Evolutionary conservation across 257 asterid species (phyloP), one percentile per base, ranked within the genome.

Genomic region (Knoxia roxburghii): DNA sequence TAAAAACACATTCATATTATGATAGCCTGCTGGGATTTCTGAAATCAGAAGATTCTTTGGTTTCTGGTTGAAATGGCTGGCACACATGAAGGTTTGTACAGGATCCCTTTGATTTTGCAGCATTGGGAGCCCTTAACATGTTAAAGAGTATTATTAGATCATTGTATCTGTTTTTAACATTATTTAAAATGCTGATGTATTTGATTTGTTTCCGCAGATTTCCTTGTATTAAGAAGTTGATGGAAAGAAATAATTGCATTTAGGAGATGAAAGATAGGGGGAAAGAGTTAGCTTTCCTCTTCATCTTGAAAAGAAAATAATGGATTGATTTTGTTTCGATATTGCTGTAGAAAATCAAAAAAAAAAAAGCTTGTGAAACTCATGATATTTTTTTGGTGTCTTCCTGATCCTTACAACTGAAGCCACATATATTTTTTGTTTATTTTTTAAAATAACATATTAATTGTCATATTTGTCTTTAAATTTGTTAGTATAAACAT

Each of bases 1-100:
- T 63, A 70, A 23, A 70, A 30, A 21, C 55, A 30, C 53, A 72
- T 66, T 70, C 59, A 41, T 35, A 30, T 65, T 65, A n/a, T n/a
- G n/a, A n/a, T n/a, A 51, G 61, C 23, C 70, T 51, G 61, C 26
- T 30, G 21, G 50, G 59, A 62, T 11, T 7, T 40, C 15, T 10
- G 51, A 41, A 46, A 12, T 14, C 32, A 45, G 27, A 8, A 45
- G 5, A 43, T 6, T 14, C 0, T 24, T 29, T 37, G 26, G 63
- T 57, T 18, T 46, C 14, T 21, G 26, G n/a, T 3, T 20, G 56
- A 11, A 46, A 46, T 30, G 20, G 27, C 24, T 33, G 17, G 13
- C 14, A n/a, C 0, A 4, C 6, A 33, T 32, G 57, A 20, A 30
- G 26, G 20, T 26, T 20, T 49, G 48, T 27, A 46, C 35, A 45